Base-by-base conservation (phyloP, 2,329 filamentous ascomycete genomes). In the Aspergillus sp. region DNA sequence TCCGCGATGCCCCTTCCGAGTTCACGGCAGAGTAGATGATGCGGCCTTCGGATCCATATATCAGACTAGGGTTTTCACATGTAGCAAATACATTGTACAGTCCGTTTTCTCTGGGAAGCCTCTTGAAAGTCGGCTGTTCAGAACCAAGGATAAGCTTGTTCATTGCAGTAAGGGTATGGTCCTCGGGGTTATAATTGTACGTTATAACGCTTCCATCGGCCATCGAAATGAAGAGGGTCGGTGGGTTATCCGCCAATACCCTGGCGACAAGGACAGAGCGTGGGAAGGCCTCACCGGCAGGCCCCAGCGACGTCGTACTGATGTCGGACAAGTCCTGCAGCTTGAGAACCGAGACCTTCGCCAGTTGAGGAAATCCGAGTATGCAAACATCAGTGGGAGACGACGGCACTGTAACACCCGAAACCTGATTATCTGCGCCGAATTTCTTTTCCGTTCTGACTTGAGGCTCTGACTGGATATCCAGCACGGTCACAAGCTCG, bases 1-100 rank as follows among this genome's bases (percentile, higher is more conserved):
- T 87, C 48, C 86, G 88, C 1, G 87, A 88, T 1, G 91, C 90
- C 62, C 92, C 88, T 60, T 96, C 90, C 3, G 93, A 91, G 12
- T 93, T 96, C 1, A 97, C 91, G 2, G 95, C 93, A 4, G 93
- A 96, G 76, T 96, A 99, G 1, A 96, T 86, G 41, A 97, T 89
- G 21, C 93, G 85, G 1, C 90, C 91, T 70, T 97, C 92, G 0
- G 88, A 87, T 8, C 90, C 90, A 70, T 99, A 97, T 49, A 99
- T 96, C 55, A 99, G 77, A 62, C 91, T 97, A 0, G 95, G 90
- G 69, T 97, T 91, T 68, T 99, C 95, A 57, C 92, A 96, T 0
- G 91, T 96, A 0, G 92, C 91, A 71, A 99, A 96, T 0, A 99
- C 87, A 66, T 90, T 96, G 70, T 83, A 90, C 0, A 91, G 77